phyloP scores from a whole-genome alignment of 2,329 filamentous ascomycete species.

The Cytospora piceae region DNA sequence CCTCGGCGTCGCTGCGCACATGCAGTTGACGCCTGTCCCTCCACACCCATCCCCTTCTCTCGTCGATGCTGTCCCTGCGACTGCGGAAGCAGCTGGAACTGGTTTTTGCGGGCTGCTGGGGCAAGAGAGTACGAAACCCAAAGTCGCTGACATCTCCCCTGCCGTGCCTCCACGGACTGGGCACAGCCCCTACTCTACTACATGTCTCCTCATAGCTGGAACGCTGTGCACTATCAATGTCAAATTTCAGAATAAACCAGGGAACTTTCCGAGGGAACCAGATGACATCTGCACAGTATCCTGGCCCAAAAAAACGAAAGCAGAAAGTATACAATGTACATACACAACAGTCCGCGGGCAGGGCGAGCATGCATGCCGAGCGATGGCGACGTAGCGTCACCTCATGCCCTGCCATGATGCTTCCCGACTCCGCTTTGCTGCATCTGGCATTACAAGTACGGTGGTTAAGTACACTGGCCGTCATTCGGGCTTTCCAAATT shows the following conservation, averaged over 20 bases:
- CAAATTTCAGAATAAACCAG: slow-evolving; percentile 9
- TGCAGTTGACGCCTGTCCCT: slow-evolving; percentile 19
- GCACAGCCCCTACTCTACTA: slow-evolving; percentile 9
- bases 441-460: slow-evolving; percentile 27
- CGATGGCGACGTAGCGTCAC: slow-evolving; percentile 31
- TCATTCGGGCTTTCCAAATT: slow-evolving; percentile 18
- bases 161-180: slow-evolving; percentile 6
- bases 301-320: slow-evolving; percentile 12
- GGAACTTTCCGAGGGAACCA: slow-evolving; percentile 17
- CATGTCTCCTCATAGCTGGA: slow-evolving; percentile 10
- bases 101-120: slow-evolving; percentile 17
- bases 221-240: slow-evolving; percentile 1
- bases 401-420: slow-evolving; percentile 30
- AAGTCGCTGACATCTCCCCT: slow-evolving; percentile 10
- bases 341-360: slow-evolving; percentile 23
- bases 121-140: slow-evolving; percentile 8
- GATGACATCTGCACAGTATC: slow-evolving; percentile 9
- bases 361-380: slow-evolving; percentile 31
- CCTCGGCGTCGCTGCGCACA: slow-evolving; percentile 22
- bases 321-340: background rate
- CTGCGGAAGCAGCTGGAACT: slow-evolving; percentile 7
- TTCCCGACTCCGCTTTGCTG: slow-evolving; percentile 29
- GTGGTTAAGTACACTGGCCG: slow-evolving; percentile 20
- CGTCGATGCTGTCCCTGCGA: slow-evolving; percentile 10
- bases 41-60: background rate